phyloP scores from a whole-genome alignment of 805 yeast genomes.

The Kodamaea sagamina region DNA sequence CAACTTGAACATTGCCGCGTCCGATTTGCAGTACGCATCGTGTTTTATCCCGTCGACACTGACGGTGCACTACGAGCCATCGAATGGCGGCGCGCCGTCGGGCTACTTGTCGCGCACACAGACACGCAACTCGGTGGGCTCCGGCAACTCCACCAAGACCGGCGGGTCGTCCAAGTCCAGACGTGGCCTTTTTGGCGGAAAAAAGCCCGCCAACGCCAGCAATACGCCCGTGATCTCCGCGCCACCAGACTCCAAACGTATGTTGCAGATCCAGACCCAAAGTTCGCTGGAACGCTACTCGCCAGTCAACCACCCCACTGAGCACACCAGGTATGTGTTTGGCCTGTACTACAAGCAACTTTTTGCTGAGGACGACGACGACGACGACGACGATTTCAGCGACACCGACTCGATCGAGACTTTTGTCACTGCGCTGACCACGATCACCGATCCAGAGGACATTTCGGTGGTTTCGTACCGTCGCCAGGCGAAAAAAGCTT shows the following conservation, averaged over 20 bases:
- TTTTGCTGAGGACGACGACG: conserved; percentile 17
- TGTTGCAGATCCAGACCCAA: conserved; percentile 29
- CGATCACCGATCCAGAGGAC: conserved; percentile 24
- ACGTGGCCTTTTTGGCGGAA: conserved; percentile 27
- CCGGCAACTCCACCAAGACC: conserved; percentile 30
- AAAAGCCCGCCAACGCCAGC: conserved; percentile 14
- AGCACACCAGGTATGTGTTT: conserved; percentile 22
- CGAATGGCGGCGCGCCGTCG: conserved; percentile 9
- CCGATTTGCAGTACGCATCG: conserved; percentile 31
- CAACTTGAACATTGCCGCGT: conserved; percentile 29
- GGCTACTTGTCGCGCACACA: conserved; percentile 24
- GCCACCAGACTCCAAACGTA: conserved; percentile 28
- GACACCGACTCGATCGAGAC: conserved; percentile 33
- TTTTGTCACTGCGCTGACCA: conserved; percentile 35
- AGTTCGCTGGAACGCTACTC: conserved; percentile 29
- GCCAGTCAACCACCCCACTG: conserved; percentile 25
- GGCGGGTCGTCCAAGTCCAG: conserved; percentile 32
- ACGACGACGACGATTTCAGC: conserved; percentile 17
- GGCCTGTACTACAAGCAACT: conserved; percentile 22
- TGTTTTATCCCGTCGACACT: conserved; percentile 35
- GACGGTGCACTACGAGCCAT: conserved; percentile 15
- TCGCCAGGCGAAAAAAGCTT: conserved; percentile 7
- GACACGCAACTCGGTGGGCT: conserved; percentile 26
- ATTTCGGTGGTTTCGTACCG: conserved; percentile 3
- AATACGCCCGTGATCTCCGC: conserved; percentile 10